These are phyloP conservation scores for Arabidopsis thaliana DNA, from an alignment of 345 rosid genomes.

Conservation along the genomic window TAIR10.1 NC_003074.8:2714501-2715000, in stretches of 20 bases:
- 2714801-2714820: conserved; percentile 10
- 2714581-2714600: conserved; percentile 26
- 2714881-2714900: conserved; percentile 5
- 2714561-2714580: conserved; percentile 6
- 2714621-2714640: conserved; percentile 73
- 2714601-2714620: conserved; percentile 62
- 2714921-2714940: conserved; percentile 12
- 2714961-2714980: conserved; percentile 95
- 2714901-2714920: background rate
- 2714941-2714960: conserved; percentile 95
- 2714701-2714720: conserved; percentile 97
- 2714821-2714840: conserved; percentile 12
- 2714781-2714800: background rate
- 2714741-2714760: conserved; percentile 18
- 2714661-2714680: conserved; percentile 96
- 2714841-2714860: conserved; percentile 6
- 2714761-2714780: conserved; percentile 6
- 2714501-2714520: conserved; percentile 59
- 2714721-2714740: conserved; percentile 77
- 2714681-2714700: conserved; percentile 98
- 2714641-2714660: conserved; percentile 96
- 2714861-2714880: conserved; percentile 7
- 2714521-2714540: background rate
- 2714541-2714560: background rate
- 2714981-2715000: conserved; percentile 93